Base-by-base conservation (phyloP, 1,139 yeast genomes). In the Saccharomycopsis crataegensis region DNA sequence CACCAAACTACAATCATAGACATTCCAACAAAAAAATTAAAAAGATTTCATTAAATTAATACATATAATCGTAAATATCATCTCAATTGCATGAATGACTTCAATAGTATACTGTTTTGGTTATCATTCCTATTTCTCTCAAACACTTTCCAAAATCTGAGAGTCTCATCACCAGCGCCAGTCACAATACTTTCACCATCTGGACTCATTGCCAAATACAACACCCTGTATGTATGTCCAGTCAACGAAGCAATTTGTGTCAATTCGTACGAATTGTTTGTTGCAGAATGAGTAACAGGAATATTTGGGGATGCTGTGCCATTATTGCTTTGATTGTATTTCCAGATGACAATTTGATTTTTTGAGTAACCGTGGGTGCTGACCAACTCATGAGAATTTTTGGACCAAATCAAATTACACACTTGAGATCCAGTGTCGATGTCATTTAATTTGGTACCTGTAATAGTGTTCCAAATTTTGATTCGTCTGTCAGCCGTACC, bases 161-260 rank as follows among this genome's bases (percentile, higher is more conserved):
- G 71, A 0, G 99, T 93, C 68, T 94, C 99, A 69, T 93, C 99
- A 1, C 99, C 99, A 1, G 99, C 98, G 0, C 99, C 99, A 0
- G 99, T 91, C 2, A 93, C 99, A n/a, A 93, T 86, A 0, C 98
- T 89, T 59, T 88, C 91, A 1, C 99, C 99, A 69, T 93, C 98
- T 0, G 98, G 96, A n/a, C 96, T 86, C 71, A 93, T 76, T 3
- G 96, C 82, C 60, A 93, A 74, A 66, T 93, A 94, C 50, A 94
- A 72, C 8, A 93, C 99, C 58, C 99, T 76, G 65, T 86, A 89
- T 0, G 96, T 88, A 65, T 93, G 99, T 0, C 98, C 99, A 8
- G 96, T 89, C 54, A 93, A 76, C 47, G 91, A 89, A 0, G 97
- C 96, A 42, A 93, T 81, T 62, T 93, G 98, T 61, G 88, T 88